phyloP scores from a whole-genome alignment of 2,329 filamentous ascomycete species.

The Aspergillus calidoustus region DNA sequence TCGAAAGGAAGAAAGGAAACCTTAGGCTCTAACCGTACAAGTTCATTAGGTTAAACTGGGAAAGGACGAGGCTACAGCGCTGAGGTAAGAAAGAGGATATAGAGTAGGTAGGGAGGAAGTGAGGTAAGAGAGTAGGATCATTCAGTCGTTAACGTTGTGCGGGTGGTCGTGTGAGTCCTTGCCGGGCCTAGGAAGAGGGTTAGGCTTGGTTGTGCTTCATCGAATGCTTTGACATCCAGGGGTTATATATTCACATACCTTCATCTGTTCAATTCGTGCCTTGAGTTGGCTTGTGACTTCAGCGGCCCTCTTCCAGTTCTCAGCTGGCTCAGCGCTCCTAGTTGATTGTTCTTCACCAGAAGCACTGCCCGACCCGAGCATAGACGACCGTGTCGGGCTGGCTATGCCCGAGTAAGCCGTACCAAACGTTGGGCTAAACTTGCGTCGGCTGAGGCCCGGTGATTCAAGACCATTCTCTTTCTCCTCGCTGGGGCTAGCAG shows the following conservation, averaged over 20 bases:
- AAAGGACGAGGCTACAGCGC: constrained; percentile 9
- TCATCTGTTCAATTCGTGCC: constrained; percentile 98
- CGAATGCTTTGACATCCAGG: background rate
- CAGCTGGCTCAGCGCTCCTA: constrained; percentile 62
- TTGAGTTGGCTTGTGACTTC: constrained; percentile 98
- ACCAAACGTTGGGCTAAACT: constrained; percentile 50
- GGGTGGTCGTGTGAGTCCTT: constrained; percentile 48
- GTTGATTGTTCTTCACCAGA: constrained; percentile 40
- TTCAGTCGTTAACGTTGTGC: constrained; percentile 41
- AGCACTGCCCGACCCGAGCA: constrained; percentile 41
- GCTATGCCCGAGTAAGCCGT: constrained; percentile 40
- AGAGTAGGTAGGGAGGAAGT: constrained; percentile 21
- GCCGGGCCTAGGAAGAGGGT: constrained; percentile 43
- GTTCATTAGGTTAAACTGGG: constrained; percentile 15
- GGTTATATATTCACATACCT: constrained; percentile 53
- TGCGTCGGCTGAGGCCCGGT: constrained; percentile 44
- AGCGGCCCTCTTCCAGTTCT: constrained; percentile 96
- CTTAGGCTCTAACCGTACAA: constrained; percentile 10
- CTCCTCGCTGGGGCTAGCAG: constrained; percentile 68
- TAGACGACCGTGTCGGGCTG: constrained; percentile 44
- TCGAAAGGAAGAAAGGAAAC: constrained; percentile 15
- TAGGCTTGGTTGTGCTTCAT: background rate
- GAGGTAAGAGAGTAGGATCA: constrained; percentile 26
- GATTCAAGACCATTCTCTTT: constrained; percentile 68
- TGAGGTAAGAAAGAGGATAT: constrained; percentile 8